These are phyloP conservation scores for Vicia faba DNA, from an alignment of 306 rosid species.

Conservation along the genomic window DNA sequence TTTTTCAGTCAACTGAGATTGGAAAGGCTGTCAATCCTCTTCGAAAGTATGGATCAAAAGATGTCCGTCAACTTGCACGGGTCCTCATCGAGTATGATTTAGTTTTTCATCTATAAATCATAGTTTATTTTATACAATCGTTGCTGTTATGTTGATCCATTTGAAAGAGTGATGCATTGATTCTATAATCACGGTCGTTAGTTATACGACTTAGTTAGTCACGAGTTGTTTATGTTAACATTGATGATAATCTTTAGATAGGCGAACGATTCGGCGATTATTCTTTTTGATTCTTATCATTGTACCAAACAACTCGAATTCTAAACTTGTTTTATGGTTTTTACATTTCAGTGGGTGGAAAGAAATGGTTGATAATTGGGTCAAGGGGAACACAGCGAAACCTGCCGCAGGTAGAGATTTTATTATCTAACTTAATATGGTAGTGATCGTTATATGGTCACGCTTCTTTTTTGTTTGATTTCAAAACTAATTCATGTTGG, in stretches of 20 bases:
- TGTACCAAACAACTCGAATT: conserved; percentile 16
- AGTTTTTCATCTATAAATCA: conserved; percentile 21
- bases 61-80: conserved; percentile 61
- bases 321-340: conserved; percentile 31
- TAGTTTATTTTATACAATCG: conserved; percentile 8
- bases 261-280: conserved; percentile 1
- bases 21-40: conserved; percentile 81
- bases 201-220: conserved; percentile 20
- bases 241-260: conserved; percentile 12
- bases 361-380: conserved; percentile 81
- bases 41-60: conserved; percentile 66
- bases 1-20: conserved; percentile 85
- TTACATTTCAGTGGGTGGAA: conserved; percentile 68
- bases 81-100: conserved; percentile 64
- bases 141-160: conserved; percentile 12
- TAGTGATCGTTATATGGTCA: neutral
- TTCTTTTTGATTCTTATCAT: neutral
- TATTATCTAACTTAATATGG: conserved; percentile 18
- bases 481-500: neutral
- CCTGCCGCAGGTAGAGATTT: conserved; percentile 46
- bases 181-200: neutral
- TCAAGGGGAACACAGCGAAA: conserved; percentile 48
- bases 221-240: neutral
- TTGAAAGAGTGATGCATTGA: neutral
- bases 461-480: neutral